Base-by-base conservation (phyloP, 805 yeast species). In the Candida hispaniensis region DNA sequence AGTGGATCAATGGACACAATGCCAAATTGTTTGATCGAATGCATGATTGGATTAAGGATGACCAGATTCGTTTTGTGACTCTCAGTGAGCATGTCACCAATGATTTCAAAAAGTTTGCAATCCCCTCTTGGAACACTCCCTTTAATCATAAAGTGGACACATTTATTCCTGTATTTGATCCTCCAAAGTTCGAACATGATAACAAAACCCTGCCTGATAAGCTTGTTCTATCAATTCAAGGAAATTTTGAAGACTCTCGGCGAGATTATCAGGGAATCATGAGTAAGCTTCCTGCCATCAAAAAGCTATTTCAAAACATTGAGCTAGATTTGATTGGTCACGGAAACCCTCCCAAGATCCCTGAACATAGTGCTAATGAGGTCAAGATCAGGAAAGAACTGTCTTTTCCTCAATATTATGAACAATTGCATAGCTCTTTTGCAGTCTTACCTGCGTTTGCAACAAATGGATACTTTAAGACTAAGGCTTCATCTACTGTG, bases 371-470 rank as follows among this genome's bases (percentile, higher is more conserved):
- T 28, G 24, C 23, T 17, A 9, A 17, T 18, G 18, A 23, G 23
- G 36, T 32, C 13, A 22, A 32, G 14, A 23, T 32, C 28, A 17
- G 11, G 21, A 18, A 16, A 3, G 36, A 32, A 4, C 28, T 32
- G 11, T 24, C 36, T 7, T 32, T 32, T 18, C 23, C 36, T 9
- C 28, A 32, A 21, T 32, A 23, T 23, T 32, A 32, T 21, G 36
- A 22, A 9, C 36, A 32, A 17, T 23, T 32, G 36, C 23, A 28
- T 14, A 28, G 24, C 14, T 27, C 28, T 6, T 17, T 32, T 1
- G 36, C 36, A 17, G 17, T 32, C n/a, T 18, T 32, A 7, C 36
- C 36, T 4, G 36, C 36, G 14, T 32, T 32, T 17, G 36, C 36
- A 13, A 23, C 36, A 13, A 10, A 24, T 8, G 36, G 24, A 17